Conservation (phyloP, 352 stramenopile species). For the Globisporangium solare region DNA sequence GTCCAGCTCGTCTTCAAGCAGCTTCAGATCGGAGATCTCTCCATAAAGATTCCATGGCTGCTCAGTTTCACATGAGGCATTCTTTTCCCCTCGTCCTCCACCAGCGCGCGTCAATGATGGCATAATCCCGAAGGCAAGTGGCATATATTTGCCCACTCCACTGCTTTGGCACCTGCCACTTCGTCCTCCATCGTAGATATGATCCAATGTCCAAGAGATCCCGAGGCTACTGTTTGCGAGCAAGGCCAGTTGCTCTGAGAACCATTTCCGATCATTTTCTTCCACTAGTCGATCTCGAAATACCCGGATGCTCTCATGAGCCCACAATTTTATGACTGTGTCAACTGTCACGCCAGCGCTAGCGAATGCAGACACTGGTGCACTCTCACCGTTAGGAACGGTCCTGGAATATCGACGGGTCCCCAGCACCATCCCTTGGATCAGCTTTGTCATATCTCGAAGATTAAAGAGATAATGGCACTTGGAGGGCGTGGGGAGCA, state of each 20-base stretch:
- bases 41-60: slow-evolving; percentile 3
- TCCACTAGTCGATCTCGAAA: slow-evolving; percentile 91
- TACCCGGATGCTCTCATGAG: slow-evolving; percentile 88
- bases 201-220: slow-evolving; percentile 51
- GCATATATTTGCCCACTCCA: not conserved
- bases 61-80: not conserved
- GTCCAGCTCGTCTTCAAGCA: slow-evolving; percentile 62
- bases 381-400: slow-evolving; percentile 6
- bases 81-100: not conserved
- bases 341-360: slow-evolving; percentile 24
- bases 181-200: slow-evolving; percentile 23
- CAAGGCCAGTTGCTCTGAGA: slow-evolving; percentile 76
- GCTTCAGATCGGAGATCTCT: slow-evolving; percentile 29
- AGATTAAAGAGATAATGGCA: slow-evolving; percentile 85
- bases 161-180: slow-evolving; percentile 1
- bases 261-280: slow-evolving; percentile 76
- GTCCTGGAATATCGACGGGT: slow-evolving; percentile 20
- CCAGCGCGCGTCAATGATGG: not conserved
- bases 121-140: slow-evolving; percentile 11
- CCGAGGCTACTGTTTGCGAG: slow-evolving; percentile 61
- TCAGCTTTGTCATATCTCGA: slow-evolving; percentile 71
- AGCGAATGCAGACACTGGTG: slow-evolving; percentile 4
- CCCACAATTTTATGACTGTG: slow-evolving; percentile 77
- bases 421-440: slow-evolving; percentile 76
- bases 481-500: slow-evolving; percentile 78